These are phyloP conservation scores for Catharanthus roseus DNA, from an alignment of 257 asterid species.

Conservation along the genomic window DNA sequence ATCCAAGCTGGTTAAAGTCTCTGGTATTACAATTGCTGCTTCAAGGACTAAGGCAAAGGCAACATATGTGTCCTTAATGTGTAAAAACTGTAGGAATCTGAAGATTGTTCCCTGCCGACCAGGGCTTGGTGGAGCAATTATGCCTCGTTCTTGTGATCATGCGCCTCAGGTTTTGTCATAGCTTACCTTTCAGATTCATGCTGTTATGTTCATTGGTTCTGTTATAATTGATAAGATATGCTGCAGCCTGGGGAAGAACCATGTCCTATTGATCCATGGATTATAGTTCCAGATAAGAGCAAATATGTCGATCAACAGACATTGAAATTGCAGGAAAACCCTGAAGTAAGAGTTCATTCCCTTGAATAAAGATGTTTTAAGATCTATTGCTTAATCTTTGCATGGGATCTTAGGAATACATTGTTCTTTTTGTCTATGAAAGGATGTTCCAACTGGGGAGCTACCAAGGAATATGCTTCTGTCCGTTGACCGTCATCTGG, in stretches of 20 bases:
- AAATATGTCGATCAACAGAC: constrained; percentile 96
- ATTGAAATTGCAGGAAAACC: constrained; percentile 87
- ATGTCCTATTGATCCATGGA: constrained; percentile 91
- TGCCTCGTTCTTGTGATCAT: constrained; percentile 94
- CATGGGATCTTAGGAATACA: not conserved
- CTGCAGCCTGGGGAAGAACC: constrained; percentile 76
- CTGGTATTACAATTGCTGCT: constrained; percentile 96
- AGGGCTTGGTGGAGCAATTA: constrained; percentile 96
- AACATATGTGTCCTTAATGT: constrained; percentile 80
- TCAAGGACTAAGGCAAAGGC: constrained; percentile 98
- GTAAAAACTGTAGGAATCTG: constrained; percentile 84
- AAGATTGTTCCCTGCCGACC: constrained; percentile 94
- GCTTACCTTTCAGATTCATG: not conserved
- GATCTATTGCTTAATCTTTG: not conserved
- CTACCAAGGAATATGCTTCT: constrained; percentile 94
- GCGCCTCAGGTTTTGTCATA: constrained; percentile 58
- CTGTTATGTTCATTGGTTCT: not conserved
- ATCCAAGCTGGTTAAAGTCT: constrained; percentile 82
- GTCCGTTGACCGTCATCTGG: constrained; percentile 94
- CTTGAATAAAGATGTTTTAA: constrained; percentile 7
- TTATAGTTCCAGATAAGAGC: constrained; percentile 89
- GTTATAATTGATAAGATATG: not conserved
- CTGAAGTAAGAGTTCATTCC: constrained; percentile 53
- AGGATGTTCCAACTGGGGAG: constrained; percentile 99
- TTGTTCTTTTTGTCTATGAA: constrained; percentile 18